Evolutionary conservation across 176 grass and related monocot species (phyloP).

Genomic region (Dactylis glomerata): DNA sequence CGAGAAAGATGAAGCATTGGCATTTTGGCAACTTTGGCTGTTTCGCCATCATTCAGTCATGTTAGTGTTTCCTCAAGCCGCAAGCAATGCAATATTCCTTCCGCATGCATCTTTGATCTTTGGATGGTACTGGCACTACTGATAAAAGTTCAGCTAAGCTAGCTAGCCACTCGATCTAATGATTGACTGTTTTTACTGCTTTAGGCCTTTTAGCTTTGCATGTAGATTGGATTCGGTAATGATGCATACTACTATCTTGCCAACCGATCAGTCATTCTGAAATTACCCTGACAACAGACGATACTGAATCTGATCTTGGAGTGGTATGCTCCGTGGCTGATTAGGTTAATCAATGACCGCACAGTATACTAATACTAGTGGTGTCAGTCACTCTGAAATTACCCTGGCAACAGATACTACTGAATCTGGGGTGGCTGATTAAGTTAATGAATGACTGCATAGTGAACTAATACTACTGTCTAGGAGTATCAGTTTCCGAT

Average conservation of each 20-base stretch:
- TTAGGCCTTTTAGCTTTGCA: neutral
- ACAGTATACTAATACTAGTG: neutral
- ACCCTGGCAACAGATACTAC: neutral
- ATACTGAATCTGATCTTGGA: neutral
- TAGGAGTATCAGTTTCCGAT: neutral
- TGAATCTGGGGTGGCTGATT: neutral
- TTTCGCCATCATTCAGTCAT: neutral
- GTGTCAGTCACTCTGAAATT: neutral
- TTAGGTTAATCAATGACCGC: neutral
- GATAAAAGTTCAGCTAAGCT: neutral
- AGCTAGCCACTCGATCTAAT: neutral
- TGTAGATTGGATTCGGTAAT: neutral
- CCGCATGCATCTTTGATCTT: neutral
- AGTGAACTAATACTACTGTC: neutral
- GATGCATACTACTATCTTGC: neutral
- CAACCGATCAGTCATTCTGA: neutral
- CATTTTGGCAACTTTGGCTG: neutral
- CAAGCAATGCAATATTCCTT: slow-evolving; percentile 12
- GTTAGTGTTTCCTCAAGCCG: neutral
- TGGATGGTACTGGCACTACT: neutral
- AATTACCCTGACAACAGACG: neutral
- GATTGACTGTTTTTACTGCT: neutral
- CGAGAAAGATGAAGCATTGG: neutral
- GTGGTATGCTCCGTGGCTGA: neutral
- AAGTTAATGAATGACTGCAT: neutral